Conservation (phyloP, 495 filamentous ascomycete species). For the Cercophora sp. region DNA sequence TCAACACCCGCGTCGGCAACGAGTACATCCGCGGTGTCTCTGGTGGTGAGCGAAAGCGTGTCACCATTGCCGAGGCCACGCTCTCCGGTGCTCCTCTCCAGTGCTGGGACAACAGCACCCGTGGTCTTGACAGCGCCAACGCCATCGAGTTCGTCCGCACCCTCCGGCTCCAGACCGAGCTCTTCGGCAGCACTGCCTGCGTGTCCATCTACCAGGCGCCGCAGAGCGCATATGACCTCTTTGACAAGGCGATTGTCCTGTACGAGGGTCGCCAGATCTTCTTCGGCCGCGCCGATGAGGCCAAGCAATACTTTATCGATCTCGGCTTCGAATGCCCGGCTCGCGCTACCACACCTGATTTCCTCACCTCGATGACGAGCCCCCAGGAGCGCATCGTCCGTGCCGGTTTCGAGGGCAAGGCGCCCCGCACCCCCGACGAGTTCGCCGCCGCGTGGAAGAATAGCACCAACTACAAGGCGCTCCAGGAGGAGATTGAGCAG, state of each 20-base stretch:
- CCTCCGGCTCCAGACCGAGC: constrained; percentile 60
- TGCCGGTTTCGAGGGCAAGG: constrained; percentile 59
- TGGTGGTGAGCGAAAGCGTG: constrained; percentile 79
- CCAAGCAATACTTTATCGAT: constrained; percentile 65
- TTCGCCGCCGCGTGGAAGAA: constrained; percentile 71
- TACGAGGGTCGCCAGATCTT: constrained; percentile 84
- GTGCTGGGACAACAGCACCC: constrained; percentile 83
- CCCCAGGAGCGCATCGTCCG: constrained; percentile 61
- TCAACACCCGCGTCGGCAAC: constrained; percentile 75
- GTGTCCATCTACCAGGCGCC: constrained; percentile 87
- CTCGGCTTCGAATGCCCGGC: constrained; percentile 73
- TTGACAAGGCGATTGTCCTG: constrained; percentile 74
- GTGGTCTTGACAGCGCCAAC: constrained; percentile 75
- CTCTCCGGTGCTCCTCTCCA: constrained; percentile 64
- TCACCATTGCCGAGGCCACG: constrained; percentile 71
- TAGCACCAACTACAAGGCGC: constrained; percentile 60
- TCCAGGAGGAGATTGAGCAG: constrained; percentile 66
- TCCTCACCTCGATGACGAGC: constrained; percentile 75
- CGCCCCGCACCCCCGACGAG: constrained; percentile 71
- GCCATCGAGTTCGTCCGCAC: constrained; percentile 77
- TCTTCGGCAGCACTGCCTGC: constrained; percentile 59
- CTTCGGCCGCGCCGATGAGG: constrained; percentile 61
- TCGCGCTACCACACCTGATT: constrained; percentile 74
- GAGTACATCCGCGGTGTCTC: constrained; percentile 75
- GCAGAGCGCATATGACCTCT: constrained; percentile 70